A percentile compares a stretch with the other conserved stretches of the same genome.
Conservation (phyloP, 192 early-diverging fungal genomes). For the Backusella circina region DNA sequence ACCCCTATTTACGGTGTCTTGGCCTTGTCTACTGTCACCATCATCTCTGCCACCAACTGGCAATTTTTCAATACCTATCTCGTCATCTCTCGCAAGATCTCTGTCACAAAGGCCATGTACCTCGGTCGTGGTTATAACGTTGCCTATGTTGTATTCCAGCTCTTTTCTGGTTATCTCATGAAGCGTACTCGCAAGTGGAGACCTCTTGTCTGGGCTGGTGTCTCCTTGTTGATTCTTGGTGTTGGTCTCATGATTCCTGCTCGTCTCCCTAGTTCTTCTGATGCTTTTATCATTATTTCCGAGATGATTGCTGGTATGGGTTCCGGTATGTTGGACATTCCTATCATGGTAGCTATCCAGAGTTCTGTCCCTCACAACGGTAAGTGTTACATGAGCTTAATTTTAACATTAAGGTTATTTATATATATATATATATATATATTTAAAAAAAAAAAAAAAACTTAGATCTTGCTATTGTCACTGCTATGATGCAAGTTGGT, state of each 20-base stretch:
- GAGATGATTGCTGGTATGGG: conserved; percentile 21
- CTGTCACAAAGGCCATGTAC: conserved; percentile 7
- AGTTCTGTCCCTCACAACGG: conserved; percentile 24
- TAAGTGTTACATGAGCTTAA: background rate
- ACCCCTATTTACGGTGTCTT: conserved; percentile 21
- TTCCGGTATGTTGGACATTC: conserved; percentile 16
- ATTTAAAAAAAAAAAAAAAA: too few relatives aligned
- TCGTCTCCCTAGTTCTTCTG: conserved; percentile 17
- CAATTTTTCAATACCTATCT: conserved; percentile 23
- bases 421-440: background rate
- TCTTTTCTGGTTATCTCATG: conserved; percentile 18
- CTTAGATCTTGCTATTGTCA: conserved; percentile 32
- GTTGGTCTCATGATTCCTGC: conserved; percentile 33
- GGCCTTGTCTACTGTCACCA: conserved; percentile 4
- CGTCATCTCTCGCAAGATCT: conserved; percentile 13
- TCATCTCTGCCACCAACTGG: conserved; percentile 14
- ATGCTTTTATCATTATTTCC: conserved; percentile 21
- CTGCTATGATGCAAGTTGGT: conserved; percentile 27
- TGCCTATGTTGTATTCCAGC: conserved; percentile 12
- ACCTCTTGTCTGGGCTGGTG: conserved; percentile 20
- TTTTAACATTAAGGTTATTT: background rate
- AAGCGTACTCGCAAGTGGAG: conserved; percentile 15
- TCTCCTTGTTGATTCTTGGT: conserved; percentile 18
- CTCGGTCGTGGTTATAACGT: conserved; percentile 22
- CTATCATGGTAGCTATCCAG: conserved; percentile 17